A percentile compares a stretch with the other conserved stretches of the same genome.
Evolutionary conservation across 257 asterid genomes (phyloP).

Genomic region (Nicotiana noctiflora): DNA sequence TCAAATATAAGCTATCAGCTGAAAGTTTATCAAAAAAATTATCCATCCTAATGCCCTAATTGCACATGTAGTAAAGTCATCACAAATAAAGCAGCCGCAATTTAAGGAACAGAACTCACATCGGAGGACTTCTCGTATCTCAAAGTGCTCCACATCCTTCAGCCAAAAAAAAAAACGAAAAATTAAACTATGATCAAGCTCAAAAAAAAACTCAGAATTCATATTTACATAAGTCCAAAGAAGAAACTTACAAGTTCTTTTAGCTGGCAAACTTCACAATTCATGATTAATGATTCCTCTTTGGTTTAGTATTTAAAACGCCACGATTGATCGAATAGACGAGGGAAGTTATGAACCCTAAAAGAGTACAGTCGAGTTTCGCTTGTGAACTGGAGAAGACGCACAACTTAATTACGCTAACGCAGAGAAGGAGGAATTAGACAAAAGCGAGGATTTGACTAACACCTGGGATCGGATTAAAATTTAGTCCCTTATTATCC

Average conservation of each 20-base stretch:
- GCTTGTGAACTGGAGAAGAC: neutral
- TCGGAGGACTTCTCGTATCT: conserved; percentile 96
- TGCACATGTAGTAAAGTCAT: neutral
- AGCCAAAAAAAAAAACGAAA: conserved; percentile 7
- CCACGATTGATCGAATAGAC: neutral
- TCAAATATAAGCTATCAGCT: neutral
- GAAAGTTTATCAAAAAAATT: neutral
- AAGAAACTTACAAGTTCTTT: conserved; percentile 69
- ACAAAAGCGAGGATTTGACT: neutral
- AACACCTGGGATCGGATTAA: neutral
- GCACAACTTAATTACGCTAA: neutral
- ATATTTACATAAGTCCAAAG: neutral
- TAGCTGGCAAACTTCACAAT: conserved; percentile 80
- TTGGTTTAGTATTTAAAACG: neutral
- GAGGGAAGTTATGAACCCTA: neutral
- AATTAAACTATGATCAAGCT: neutral
- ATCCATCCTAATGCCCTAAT: neutral
- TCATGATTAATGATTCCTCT: conserved; percentile 34
- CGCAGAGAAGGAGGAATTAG: neutral
- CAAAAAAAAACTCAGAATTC: neutral
- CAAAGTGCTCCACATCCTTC: conserved; percentile 93
- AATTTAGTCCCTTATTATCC: neutral
- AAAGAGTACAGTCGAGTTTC: neutral
- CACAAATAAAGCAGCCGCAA: neutral
- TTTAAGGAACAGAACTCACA: conserved; percentile 45